Evolutionary conservation across 768 basidiomycete genomes (phyloP), one percentile per base, ranked within the genome.

Genomic region (Mycena olivaceomarginata): DNA sequence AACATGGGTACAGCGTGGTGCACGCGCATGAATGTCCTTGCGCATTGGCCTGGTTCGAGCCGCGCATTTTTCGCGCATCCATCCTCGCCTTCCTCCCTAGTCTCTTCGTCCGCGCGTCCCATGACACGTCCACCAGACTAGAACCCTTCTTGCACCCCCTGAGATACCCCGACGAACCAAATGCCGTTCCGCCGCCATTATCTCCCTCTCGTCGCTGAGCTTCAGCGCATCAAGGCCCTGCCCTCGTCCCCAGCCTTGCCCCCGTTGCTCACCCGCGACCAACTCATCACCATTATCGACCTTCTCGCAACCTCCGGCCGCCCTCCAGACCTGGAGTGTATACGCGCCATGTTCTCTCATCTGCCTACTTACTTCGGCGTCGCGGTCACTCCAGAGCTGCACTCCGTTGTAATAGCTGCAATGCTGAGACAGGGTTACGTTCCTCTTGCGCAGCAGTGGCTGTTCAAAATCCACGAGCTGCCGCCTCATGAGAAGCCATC

Each of bases 11-110:
- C 20, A 70, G 31, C 48, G 76, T 70, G 53, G 62, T 57, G 25
- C 12, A 56, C 70, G 59, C 88, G 91, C 86, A 92, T 94, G 93
- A 92, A 94, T 94, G 92, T 92, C 88, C 89, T 83, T 89, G 86
- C 84, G 88, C 81, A 88, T 86, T 82, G 80, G 84, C 82, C 82
- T 90, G 78, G 82, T 85, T 77, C 87, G 86, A 82, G 82, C 86
- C 71, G 80, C 84, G 75, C 82, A 79, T 79, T 80, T 80, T 70
- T 82, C 72, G 15, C 70, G 25, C 53, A 60, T 45, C 56, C 46
- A 15, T 7, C 56, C 57, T 25, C 75, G 70, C 53, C 45, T 66
- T 16, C 68, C 72, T 6, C 67, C 67, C 67, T 20, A 8, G 80
- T 76, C 68, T 80, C 68, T 75, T 84, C 60, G 39, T 81, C 68